A percentile compares a stretch with the other conserved stretches of the same genome.
These are phyloP conservation scores for Alternaria rosae DNA, from an alignment of 2,329 filamentous ascomycete species.

Conservation along the genomic window DNA sequence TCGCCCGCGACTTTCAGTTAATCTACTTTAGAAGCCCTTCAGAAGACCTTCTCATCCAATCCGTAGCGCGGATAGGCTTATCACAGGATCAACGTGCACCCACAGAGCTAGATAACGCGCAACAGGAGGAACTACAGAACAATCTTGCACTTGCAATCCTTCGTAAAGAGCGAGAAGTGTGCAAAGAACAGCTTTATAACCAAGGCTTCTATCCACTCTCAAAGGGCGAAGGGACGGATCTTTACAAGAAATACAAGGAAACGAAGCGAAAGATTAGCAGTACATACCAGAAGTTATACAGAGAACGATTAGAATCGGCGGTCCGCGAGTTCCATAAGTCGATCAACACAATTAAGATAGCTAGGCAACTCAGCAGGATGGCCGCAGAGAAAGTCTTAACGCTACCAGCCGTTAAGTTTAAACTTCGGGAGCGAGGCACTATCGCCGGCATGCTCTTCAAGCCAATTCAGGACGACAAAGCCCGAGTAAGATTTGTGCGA, in stretches of 20 bases:
- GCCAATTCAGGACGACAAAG: slow-evolving; percentile 17
- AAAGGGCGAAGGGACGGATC: slow-evolving; percentile 16
- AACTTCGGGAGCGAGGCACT: slow-evolving; percentile 22
- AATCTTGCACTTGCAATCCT: slow-evolving; percentile 16
- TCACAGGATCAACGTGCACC: slow-evolving; percentile 20
- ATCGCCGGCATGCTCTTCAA: slow-evolving; percentile 27
- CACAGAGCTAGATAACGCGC: slow-evolving; percentile 18
- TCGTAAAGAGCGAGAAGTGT: slow-evolving; percentile 13
- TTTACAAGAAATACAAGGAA: slow-evolving; percentile 23
- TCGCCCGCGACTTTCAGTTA: slow-evolving; percentile 21
- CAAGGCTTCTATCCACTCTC: slow-evolving; percentile 20
- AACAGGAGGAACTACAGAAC: slow-evolving; percentile 21
- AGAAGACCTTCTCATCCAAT: slow-evolving; percentile 26
- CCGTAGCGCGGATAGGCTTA: slow-evolving; percentile 22
- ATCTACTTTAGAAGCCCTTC: slow-evolving; percentile 26
- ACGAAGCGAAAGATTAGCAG: slow-evolving; percentile 18
- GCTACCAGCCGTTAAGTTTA: slow-evolving; percentile 17
- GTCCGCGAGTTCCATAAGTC: slow-evolving; percentile 21
- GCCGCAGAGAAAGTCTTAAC: slow-evolving; percentile 21
- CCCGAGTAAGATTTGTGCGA: slow-evolving; percentile 17
- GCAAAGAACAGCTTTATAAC: slow-evolving; percentile 19
- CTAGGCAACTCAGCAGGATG: slow-evolving; percentile 22
- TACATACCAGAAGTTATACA: slow-evolving; percentile 16
- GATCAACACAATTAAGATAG: slow-evolving; percentile 26
- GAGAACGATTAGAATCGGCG: slow-evolving; percentile 16